Evolutionary conservation across 164 flowering plant species (phyloP).

Genomic region (Tetracentron sinense): DNA sequence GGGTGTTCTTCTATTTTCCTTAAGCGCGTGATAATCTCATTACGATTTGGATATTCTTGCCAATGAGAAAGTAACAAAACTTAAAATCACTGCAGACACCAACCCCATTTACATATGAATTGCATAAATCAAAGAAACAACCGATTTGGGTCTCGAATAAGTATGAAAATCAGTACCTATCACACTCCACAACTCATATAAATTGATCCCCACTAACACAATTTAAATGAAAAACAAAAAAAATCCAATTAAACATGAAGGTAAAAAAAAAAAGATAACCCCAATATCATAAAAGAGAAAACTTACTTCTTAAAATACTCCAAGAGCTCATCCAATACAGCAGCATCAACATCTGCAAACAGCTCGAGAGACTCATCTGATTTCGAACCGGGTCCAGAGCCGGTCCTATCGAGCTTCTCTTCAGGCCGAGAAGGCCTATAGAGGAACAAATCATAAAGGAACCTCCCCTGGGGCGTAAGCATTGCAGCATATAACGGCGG

Average conservation of each 20-base stretch:
- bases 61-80: no score
- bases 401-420: constrained; percentile 62
- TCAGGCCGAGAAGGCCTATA: constrained; percentile 45
- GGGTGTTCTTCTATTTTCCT: no score
- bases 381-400: constrained; percentile 65
- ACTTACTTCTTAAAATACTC: constrained; percentile 61
- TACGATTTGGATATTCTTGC: no score
- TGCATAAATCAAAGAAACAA: neutral
- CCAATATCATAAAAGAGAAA: neutral
- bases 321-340: constrained; percentile 69
- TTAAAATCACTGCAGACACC: no score
- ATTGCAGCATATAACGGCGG: constrained; percentile 76
- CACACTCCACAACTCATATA: neutral
- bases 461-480: constrained; percentile 89
- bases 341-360: constrained; percentile 70
- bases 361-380: constrained; percentile 36
- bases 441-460: constrained; percentile 74
- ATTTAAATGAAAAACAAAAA: no score
- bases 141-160: neutral
- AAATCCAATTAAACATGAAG: no score
- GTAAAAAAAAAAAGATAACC: no score
- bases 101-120: neutral
- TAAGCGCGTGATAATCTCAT: no score
- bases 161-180: no score
- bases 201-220: no score